These are phyloP conservation scores for Heliosperma pusillum DNA, from an alignment of 148 eudicot genomes.

Conservation along the genomic window DNA sequence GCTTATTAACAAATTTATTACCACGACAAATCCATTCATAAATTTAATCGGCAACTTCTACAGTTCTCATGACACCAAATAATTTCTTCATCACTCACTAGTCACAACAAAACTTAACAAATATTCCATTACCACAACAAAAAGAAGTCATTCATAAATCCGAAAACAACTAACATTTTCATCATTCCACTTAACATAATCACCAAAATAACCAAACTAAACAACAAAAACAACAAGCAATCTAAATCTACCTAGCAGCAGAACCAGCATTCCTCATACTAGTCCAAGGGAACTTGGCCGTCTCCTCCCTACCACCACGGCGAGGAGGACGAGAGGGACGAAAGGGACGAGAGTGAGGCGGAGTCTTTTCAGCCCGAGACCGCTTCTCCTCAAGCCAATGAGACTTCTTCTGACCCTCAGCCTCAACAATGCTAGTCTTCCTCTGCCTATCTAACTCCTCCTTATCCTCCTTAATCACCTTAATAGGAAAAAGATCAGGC, in stretches of 20 bases:
- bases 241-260: conserved; percentile 41
- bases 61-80: neutral
- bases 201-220: neutral
- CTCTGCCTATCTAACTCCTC: conserved; percentile 49
- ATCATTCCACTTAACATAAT: neutral
- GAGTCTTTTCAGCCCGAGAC: conserved; percentile 10
- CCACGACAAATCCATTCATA: neutral
- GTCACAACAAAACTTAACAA: neutral
- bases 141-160: neutral
- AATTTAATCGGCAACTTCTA: neutral
- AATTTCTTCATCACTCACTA: neutral
- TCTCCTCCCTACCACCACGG: conserved; percentile 25
- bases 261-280: conserved; percentile 45
- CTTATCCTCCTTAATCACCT: conserved; percentile 60
- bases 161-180: neutral
- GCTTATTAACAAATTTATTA: neutral
- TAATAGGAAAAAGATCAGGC: conserved; percentile 71
- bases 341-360: neutral
- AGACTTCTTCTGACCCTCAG: conserved; percentile 42
- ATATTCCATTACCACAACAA: neutral
- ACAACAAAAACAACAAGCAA: neutral
- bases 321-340: neutral
- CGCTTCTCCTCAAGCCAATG: conserved; percentile 74
- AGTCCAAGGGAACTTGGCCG: conserved; percentile 71
- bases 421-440: conserved; percentile 62